phyloP scores from a whole-genome alignment of 257 asterid species.

The Nicotiana undulata region DNA sequence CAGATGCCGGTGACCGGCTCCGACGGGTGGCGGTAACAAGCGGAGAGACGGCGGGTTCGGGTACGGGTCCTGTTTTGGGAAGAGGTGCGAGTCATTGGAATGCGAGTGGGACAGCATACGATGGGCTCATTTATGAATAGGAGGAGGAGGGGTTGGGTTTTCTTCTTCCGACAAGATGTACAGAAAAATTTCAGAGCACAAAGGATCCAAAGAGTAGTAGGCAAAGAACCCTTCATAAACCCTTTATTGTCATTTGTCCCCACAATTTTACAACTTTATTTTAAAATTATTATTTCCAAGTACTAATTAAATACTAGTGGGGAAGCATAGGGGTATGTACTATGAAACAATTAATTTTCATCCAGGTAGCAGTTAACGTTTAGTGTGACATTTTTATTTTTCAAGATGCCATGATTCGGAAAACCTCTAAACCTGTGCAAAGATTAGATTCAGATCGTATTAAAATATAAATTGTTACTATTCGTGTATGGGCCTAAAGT shows the following conservation, averaged over 20 bases:
- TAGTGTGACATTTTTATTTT: background rate
- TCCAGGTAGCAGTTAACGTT: background rate
- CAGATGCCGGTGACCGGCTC: constrained; percentile 83
- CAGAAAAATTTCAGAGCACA: constrained; percentile 19
- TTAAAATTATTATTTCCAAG: too few species aligned
- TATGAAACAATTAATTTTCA: background rate
- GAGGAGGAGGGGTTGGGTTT: background rate
- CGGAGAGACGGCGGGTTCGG: constrained; percentile 53
- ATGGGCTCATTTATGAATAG: background rate
- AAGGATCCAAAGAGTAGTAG: constrained; percentile 32
- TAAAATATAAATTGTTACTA: background rate
- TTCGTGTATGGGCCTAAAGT: background rate
- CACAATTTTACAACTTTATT: background rate
- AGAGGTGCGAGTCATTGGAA: constrained; percentile 47
- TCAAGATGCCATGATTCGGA: background rate
- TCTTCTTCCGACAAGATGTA: background rate
- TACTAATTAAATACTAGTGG: background rate
- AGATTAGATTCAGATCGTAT: background rate
- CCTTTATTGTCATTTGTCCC: constrained; percentile 13
- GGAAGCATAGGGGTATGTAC: background rate
- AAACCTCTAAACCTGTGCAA: background rate
- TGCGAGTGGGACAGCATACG: background rate
- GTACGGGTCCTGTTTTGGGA: constrained; percentile 41
- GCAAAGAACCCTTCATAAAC: constrained; percentile 43
- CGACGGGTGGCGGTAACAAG: constrained; percentile 82